Base-by-base conservation (phyloP, 768 basidiomycete species). In the Clathrus columnatus region DNA sequence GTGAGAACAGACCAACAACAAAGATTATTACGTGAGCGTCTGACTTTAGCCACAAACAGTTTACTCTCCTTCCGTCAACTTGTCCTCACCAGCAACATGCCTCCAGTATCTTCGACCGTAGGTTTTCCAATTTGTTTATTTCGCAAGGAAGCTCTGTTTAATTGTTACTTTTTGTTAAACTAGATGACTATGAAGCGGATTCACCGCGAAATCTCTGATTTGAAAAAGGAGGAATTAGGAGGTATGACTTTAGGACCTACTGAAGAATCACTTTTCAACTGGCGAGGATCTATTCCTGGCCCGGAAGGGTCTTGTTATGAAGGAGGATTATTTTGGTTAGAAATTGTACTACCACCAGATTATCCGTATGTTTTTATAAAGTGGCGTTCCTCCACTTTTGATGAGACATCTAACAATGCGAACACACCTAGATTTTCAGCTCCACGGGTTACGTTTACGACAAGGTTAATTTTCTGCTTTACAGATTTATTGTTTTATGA, bases 251-350 rank as follows among this genome's bases (percentile, higher is more conserved):
- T 92, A 18, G 73, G 75, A 27, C 90, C 90, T 4, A 70, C 76
- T 14, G 80, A 78, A 49, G 78, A 82, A 11, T 62, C 61, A 61
- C 68, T 91, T 53, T 85, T 83, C 65, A 62, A 78, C 24, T 92
- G 90, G 90, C 79, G 74, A 52, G 90, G 83, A 6, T 76, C 79
- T 42, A 82, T 92, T 53, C 89, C 88, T 7, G 90, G 90, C 0
- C 90, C 90, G 1, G 79, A 86, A 61, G 89, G 86, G 17, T 89
- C 87, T 57, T 76, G 84, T 0, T 92, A 91, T 61, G 88, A 91
- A 63, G 85, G 85, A 0, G 90, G 88, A 1, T 68, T 84, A 16
- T 91, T 89, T 62, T 68, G 81, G 32, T 72, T 89, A 10, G 81
- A 85, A 45, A 79, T 92, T 14, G 65, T 70, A 7, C 74, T 93